A percentile compares a stretch with the other conserved stretches of the same genome.
These are phyloP conservation scores for Asterochloris erici DNA, from an alignment of 139 green algal genomes.

Conservation along the genomic window DNA sequence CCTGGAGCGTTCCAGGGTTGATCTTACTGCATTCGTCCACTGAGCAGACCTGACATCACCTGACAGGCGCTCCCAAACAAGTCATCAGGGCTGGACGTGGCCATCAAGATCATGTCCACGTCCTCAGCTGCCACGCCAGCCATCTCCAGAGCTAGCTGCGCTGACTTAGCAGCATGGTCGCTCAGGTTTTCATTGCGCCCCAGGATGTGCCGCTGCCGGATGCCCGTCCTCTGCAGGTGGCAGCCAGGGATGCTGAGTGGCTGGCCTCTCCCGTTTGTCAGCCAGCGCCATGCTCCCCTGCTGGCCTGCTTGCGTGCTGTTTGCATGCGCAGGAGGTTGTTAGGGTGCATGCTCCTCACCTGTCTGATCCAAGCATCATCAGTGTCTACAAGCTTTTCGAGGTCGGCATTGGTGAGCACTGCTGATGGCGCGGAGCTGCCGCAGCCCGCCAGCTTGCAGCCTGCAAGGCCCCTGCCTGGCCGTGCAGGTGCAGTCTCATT, in stretches of 20 bases:
- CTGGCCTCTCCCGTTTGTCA: background rate
- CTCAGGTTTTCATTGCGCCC: slow-evolving; percentile 64
- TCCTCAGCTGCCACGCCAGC: slow-evolving; percentile 73
- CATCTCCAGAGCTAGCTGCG: slow-evolving; percentile 81
- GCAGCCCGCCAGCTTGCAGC: slow-evolving; percentile 59
- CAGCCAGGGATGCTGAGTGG: background rate
- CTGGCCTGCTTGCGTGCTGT: too few species aligned
- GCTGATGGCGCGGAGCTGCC: slow-evolving; percentile 76
- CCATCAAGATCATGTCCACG: slow-evolving; percentile 90
- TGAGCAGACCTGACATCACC: slow-evolving; percentile 21
- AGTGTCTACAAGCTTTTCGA: slow-evolving; percentile 91
- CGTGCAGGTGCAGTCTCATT: too few species aligned
- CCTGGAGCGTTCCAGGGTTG: too few species aligned
- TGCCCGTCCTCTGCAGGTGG: slow-evolving; percentile 4
- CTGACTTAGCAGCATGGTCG: slow-evolving; percentile 63
- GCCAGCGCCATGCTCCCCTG: background rate
- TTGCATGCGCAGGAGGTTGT: background rate
- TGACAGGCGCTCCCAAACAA: slow-evolving; percentile 88
- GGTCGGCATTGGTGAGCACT: slow-evolving; percentile 87
- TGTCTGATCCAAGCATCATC: slow-evolving; percentile 95
- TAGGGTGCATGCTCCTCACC: too few species aligned
- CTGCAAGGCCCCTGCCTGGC: background rate
- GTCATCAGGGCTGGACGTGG: slow-evolving; percentile 94
- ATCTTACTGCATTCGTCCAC: too few species aligned
- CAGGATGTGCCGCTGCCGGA: slow-evolving; percentile 69